Percentiles rank a stretch among this genome's conserved stretches.
Conservation (phyloP, 2,329 filamentous ascomycete species). For the Botryotinia calthae region DNA sequence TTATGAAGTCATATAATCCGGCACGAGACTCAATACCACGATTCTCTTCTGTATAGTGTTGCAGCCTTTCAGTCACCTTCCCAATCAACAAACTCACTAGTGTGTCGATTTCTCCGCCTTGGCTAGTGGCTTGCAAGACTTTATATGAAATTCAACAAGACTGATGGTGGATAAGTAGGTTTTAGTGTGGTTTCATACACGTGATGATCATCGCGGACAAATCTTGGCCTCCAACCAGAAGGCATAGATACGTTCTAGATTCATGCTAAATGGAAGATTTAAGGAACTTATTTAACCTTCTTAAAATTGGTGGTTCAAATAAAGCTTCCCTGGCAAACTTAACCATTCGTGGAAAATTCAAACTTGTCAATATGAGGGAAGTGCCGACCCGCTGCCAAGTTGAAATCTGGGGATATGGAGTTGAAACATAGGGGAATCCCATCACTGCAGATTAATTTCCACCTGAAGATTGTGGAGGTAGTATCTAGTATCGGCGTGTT, state of each 20-base stretch:
- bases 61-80: background rate
- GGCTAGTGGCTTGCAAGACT: background rate
- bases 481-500: no score
- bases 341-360: background rate
- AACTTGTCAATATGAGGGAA: background rate
- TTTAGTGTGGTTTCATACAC: background rate
- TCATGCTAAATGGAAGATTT: slow-evolving; percentile 9
- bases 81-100: background rate
- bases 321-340: background rate
- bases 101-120: background rate
- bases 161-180: background rate
- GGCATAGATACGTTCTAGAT: background rate
- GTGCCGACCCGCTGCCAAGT: background rate
- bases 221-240: slow-evolving; percentile 12
- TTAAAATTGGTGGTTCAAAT: background rate
- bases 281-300: background rate
- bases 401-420: background rate
- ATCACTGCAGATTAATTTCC: background rate
- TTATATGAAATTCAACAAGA: background rate
- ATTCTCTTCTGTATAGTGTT: background rate
- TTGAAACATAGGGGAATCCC: slow-evolving; percentile 3
- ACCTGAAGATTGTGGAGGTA: background rate
- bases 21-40: background rate
- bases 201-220: slow-evolving; percentile 10
- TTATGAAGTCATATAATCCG: background rate